A percentile compares a stretch with the other conserved stretches of the same genome.
These are phyloP conservation scores for Scedosporium aurantiacum DNA, from an alignment of 2,329 filamentous ascomycete genomes.

Conservation along the genomic window DNA sequence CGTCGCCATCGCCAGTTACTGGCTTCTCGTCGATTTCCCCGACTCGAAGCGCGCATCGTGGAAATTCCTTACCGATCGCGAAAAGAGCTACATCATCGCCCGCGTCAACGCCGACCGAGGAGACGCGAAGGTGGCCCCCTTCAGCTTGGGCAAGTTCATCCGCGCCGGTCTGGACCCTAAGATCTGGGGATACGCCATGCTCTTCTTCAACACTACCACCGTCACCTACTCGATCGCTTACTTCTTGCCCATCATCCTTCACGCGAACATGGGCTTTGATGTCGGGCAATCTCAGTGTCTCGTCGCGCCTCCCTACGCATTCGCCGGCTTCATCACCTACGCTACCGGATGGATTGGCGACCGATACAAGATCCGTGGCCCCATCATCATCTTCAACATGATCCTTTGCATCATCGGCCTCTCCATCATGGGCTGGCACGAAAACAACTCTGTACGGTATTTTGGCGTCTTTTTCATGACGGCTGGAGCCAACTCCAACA, in stretches of 20 bases:
- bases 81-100: constrained; percentile 41
- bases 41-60: constrained; percentile 40
- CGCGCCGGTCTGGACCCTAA: constrained; percentile 38
- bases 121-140: constrained; percentile 42
- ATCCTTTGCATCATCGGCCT: constrained; percentile 57
- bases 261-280: constrained; percentile 49
- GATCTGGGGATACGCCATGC: constrained; percentile 50
- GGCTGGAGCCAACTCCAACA: constrained; percentile 66
- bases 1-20: constrained; percentile 38
- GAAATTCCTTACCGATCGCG: constrained; percentile 40
- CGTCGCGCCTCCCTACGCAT: constrained; percentile 56
- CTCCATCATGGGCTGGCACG: constrained; percentile 59
- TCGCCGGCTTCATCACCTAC: constrained; percentile 54
- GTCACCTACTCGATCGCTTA: constrained; percentile 67
- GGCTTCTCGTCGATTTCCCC: constrained; percentile 53
- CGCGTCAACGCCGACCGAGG: constrained; percentile 47
- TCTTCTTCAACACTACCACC: constrained; percentile 57
- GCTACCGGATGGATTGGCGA: constrained; percentile 53
- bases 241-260: constrained; percentile 67
- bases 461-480: constrained; percentile 68
- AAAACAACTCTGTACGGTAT: constrained; percentile 47
- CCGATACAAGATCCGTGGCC: constrained; percentile 53
- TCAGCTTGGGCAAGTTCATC: constrained; percentile 37
- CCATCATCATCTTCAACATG: constrained; percentile 55
- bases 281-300: constrained; percentile 57